Evolutionary conservation across 108 stramenopile genomes (phyloP), one percentile per base, ranked within the genome.

Genomic region (Nitzschia sp.): DNA sequence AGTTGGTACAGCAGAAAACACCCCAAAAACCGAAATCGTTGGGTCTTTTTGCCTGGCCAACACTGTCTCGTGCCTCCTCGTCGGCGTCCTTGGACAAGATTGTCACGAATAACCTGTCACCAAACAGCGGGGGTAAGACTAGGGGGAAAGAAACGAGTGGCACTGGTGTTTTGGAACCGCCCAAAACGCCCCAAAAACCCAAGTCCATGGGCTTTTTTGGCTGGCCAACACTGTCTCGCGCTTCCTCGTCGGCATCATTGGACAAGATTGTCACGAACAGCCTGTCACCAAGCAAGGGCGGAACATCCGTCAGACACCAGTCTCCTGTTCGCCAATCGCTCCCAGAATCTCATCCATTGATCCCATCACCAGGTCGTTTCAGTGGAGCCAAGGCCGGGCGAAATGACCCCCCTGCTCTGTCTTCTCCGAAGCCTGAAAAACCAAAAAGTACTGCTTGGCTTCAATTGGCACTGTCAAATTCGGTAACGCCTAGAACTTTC

Each of bases 301-400:
- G 13, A 41, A 13, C 6, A 9, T 9, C 9, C 6, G 38, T 41
- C 38, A 41, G 38, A 6, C 38, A 4, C 4, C 48, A 21, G 19
- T 50, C 48, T n/a, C 48, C 48, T 50, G 48, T 16, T 22, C 19
- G 48, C 48, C 48, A 50, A 22, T 50, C 48, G 4, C 48, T 50
- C 19, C 48, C 48, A 4, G 48, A 50, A 50, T 50, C 48, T 8
- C 21, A 50, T n/a, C 48, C 48, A 50, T 19, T n/a, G 9, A 11
- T 50, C 16, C 48, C 8, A 16, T 50, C 48, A 21, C 48, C 48
- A 21, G 48, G 21, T 19, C 19, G 38, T 13, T 41, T 41, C 38
- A 41, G n/a, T n/a, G n/a, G n/a, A n/a, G n/a, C n/a, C n/a, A n/a
- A n/a, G n/a, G n/a, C n/a, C n/a, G n/a, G n/a, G n/a, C n/a, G n/a